Evolutionary conservation across 495 filamentous ascomycete species (phyloP).

Genomic region (Penicillium lagena): DNA sequence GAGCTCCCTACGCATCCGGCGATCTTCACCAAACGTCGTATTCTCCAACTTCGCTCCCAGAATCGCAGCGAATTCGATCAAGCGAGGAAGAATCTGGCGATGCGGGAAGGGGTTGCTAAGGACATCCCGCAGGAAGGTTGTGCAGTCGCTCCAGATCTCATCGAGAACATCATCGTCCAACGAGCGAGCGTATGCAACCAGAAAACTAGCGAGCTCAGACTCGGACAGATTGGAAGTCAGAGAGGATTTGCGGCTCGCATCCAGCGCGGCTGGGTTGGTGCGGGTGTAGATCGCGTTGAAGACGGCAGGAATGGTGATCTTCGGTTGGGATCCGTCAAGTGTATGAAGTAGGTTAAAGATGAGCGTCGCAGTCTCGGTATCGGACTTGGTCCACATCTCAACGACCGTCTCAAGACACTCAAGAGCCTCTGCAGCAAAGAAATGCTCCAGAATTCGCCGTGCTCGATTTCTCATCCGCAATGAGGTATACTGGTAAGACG

Average conservation of each 20-base stretch:
- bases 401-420: constrained; percentile 90
- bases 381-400: constrained; percentile 64
- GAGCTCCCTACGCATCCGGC: constrained; percentile 86
- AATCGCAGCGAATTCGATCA: constrained; percentile 84
- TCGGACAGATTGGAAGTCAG: constrained; percentile 79
- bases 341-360: constrained; percentile 85
- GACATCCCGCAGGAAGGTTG: constrained; percentile 82
- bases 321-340: constrained; percentile 84
- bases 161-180: constrained; percentile 98
- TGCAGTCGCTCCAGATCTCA: constrained; percentile 96
- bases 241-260: constrained; percentile 74
- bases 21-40: constrained; percentile 94
- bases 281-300: constrained; percentile 96
- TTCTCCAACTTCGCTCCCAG: constrained; percentile 93
- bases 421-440: constrained; percentile 89
- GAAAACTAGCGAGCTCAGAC: constrained; percentile 74
- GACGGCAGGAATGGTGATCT: constrained; percentile 89
- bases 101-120: constrained; percentile 93
- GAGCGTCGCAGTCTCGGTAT: constrained; percentile 29
- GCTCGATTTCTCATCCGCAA: constrained; percentile 84
- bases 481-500: constrained; percentile 86
- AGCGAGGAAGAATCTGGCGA: constrained; percentile 76
- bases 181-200: constrained; percentile 81
- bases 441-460: constrained; percentile 79
- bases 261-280: constrained; percentile 76